Evolutionary conservation across 1,284 basidiomycete species (phyloP).

Genomic region (Athelia psychrophila): DNA sequence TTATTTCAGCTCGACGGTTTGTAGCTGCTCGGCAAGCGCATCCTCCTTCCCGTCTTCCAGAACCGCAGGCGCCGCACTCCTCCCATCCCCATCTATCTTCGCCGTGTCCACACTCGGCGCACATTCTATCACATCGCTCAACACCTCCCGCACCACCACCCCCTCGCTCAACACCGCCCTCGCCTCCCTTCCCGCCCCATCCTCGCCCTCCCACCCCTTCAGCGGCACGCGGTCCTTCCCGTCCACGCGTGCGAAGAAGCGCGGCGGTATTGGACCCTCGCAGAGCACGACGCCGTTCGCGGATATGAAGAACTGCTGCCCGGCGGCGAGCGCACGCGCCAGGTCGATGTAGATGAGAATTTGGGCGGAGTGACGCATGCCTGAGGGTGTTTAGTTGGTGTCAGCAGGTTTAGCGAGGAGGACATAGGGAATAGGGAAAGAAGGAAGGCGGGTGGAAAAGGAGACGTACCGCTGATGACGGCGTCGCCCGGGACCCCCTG

Average conservation of each 20-base stretch:
- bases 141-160: background rate
- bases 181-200: background rate
- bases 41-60: background rate
- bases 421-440: background rate
- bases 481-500: conserved; percentile 61
- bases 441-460: background rate
- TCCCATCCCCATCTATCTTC: too few species aligned
- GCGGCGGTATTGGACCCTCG: conserved; percentile 58
- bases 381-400: conserved; percentile 32
- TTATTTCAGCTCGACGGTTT: background rate
- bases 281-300: conserved; percentile 85
- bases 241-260: conserved; percentile 67
- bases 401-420: background rate
- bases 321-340: conserved; percentile 64
- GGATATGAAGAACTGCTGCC: conserved; percentile 73
- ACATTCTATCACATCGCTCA: too few species aligned
- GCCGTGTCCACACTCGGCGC: too few species aligned
- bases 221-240: conserved; percentile 27
- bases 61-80: background rate
- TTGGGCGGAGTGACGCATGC: conserved; percentile 74
- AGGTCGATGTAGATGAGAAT: conserved; percentile 79
- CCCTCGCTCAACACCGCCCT: background rate
- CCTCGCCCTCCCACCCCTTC: conserved; percentile 28
- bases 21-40: background rate
- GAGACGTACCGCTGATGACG: conserved; percentile 68